Evolutionary conservation across 805 yeast species (phyloP).

Genomic region (Nakazawaea siamensis): DNA sequence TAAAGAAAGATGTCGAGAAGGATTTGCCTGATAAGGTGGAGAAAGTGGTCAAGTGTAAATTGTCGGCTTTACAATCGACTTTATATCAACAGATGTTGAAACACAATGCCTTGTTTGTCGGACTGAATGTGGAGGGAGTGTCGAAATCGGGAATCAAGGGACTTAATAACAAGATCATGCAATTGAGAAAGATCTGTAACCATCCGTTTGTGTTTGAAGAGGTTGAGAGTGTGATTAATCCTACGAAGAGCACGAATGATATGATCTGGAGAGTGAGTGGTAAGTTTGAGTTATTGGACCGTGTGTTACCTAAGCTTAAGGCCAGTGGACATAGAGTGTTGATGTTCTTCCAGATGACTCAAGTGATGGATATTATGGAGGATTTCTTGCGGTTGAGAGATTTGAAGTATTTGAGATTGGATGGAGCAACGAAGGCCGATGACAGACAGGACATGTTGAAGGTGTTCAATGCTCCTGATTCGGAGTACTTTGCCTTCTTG

Average conservation of each 20-base stretch:
- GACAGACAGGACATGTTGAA: constrained; percentile 73
- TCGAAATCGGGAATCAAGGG: constrained; percentile 67
- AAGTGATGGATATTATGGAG: constrained; percentile 86
- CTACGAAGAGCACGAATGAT: constrained; percentile 53
- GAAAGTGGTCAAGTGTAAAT: constrained; percentile 71
- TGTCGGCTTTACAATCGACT: constrained; percentile 62
- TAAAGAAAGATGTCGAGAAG: constrained; percentile 82
- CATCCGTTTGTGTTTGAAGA: constrained; percentile 86
- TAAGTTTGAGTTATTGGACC: constrained; percentile 70
- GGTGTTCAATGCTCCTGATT: constrained; percentile 64
- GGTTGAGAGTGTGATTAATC: constrained; percentile 64
- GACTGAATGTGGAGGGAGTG: constrained; percentile 47
- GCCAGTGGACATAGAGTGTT: constrained; percentile 71
- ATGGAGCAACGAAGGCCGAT: constrained; percentile 79
- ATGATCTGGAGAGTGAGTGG: constrained; percentile 72
- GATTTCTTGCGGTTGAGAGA: constrained; percentile 63
- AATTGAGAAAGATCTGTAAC: constrained; percentile 74
- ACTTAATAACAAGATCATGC: constrained; percentile 78
- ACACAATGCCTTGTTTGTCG: constrained; percentile 59
- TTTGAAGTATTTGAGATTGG: constrained; percentile 67
- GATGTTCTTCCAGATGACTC: constrained; percentile 85
- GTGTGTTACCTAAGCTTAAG: constrained; percentile 68
- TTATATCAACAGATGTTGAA: constrained; percentile 74
- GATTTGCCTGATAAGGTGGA: constrained; percentile 82
- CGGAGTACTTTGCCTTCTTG: constrained; percentile 72